Conservation (phyloP, 169 alveolate species). For the Eimeria acervulina region DNA sequence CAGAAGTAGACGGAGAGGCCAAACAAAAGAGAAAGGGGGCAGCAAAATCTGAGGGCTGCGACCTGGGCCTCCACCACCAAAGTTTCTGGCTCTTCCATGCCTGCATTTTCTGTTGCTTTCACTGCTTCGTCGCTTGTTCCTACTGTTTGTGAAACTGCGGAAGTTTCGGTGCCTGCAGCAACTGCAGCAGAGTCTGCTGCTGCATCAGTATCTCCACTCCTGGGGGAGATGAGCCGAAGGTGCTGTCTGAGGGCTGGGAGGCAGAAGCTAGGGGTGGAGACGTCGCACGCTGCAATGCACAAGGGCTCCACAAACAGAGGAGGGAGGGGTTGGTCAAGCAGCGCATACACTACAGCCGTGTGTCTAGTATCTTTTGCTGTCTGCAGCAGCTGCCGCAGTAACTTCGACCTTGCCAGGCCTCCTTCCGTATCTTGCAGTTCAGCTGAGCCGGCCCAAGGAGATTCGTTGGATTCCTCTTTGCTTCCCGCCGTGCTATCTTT, state of each 20-base stretch:
- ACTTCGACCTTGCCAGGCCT: constrained; percentile 55
- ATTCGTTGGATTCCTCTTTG: neutral
- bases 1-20: constrained; percentile 71
- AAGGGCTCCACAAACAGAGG: constrained; percentile 74
- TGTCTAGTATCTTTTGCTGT: constrained; percentile 71
- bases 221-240: neutral
- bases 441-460: neutral
- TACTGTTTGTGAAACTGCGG: neutral
- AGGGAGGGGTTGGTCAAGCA: constrained; percentile 77
- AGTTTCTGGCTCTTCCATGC: neutral
- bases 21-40: constrained; percentile 55
- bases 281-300: constrained; percentile 71
- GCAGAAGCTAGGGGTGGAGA: constrained; percentile 62
- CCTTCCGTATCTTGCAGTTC: constrained; percentile 52
- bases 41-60: constrained; percentile 42
- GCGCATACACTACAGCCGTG: constrained; percentile 75
- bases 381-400: constrained; percentile 76
- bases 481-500: neutral
- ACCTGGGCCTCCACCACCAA: constrained; percentile 52
- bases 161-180: neutral
- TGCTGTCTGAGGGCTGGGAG: constrained; percentile 59
- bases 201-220: neutral
- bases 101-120: neutral
- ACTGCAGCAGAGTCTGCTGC: constrained; percentile 8
- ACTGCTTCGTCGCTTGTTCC: neutral